Base-by-base conservation (phyloP, 257 asterid species). In the Jasminum sambac region DNA sequence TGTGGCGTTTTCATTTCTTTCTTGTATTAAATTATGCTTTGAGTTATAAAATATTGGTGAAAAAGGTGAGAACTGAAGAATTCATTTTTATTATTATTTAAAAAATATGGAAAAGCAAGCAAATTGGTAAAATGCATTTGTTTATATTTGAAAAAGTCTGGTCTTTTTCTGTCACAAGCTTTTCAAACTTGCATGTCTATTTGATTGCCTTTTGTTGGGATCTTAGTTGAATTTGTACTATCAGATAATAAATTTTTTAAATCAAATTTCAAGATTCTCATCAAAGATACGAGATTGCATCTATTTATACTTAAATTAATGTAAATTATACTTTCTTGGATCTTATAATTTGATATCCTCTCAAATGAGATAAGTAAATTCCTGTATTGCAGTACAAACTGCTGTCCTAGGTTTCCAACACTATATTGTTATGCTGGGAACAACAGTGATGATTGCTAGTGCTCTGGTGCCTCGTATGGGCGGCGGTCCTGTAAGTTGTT, bases 341-440 rank as follows among this genome's bases (percentile, higher is more conserved):
- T 66, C 66, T 36, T 25, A 30, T 70, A 55, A 65, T 74, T 52
- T 63, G 14, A 0, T 10, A 34, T 39, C 43, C 48, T 52, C 39
- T 5, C 60, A 58, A n/a, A 39, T 59, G 7, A 5, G 13, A 60
- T 65, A 23, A 34, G 38, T 48, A 50, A 59, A 37, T 74, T 39
- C 13, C 11, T 52, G 30, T 73, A 46, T 73, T 90, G 84, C 92
- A 95, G 99, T 84, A 8, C 96, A 87, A 81, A 86, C 95, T 58
- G 83, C 64, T 55, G 46, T 83, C 39, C 82, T 95, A 69, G 98
- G 84, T 46, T 95, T 91, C 83, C 99, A 95, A 70, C 99, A 95
- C 77, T 95, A 85, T 82, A 83, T 95, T 10, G 99, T 95, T 55
- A 91, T 95, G 99, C 99, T 95, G 59, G 99, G 99, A 75, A 86